These are phyloP conservation scores for Elongisporangium undulatum DNA, from an alignment of 352 stramenopile genomes.

Conservation along the genomic window DNA sequence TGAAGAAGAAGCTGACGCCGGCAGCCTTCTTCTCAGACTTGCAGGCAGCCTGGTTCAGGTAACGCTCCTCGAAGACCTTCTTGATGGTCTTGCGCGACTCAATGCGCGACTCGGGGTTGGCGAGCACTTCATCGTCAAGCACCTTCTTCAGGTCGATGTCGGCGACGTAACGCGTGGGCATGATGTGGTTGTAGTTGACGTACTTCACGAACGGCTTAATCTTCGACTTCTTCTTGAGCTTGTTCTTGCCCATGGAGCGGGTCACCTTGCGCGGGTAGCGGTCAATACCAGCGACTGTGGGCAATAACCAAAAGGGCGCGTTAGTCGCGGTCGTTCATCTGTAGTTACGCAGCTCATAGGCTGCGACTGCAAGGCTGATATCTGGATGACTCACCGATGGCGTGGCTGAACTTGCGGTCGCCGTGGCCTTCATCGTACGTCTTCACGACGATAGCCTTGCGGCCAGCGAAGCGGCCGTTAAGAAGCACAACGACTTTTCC, in stretches of 20 bases:
- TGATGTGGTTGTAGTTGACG: conserved; percentile 99
- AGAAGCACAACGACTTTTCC: conserved; percentile 99
- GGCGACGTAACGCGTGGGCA: conserved; percentile 98
- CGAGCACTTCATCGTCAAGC: conserved; percentile 86
- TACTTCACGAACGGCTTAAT: conserved; percentile 99
- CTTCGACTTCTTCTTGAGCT: conserved; percentile 97
- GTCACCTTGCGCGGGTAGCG: conserved; percentile 97
- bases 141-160: conserved; percentile 99
- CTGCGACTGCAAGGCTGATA: neutral
- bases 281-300: conserved; percentile 92
- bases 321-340: neutral
- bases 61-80: conserved; percentile 99
- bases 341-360: neutral
- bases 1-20: conserved; percentile 98
- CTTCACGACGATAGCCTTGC: conserved; percentile 99
- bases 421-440: conserved; percentile 95
- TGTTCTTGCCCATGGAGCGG: conserved; percentile 95
- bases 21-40: conserved; percentile 98
- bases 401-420: conserved; percentile 97
- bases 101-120: conserved; percentile 76
- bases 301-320: neutral
- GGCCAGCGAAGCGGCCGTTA: conserved; percentile 97
- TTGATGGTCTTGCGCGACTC: conserved; percentile 98
- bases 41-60: conserved; percentile 92
- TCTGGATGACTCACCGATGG: conserved; percentile 67